These are phyloP conservation scores for Styphnolobium japonicum DNA, from an alignment of 306 rosid genomes.

Conservation along the genomic window DNA sequence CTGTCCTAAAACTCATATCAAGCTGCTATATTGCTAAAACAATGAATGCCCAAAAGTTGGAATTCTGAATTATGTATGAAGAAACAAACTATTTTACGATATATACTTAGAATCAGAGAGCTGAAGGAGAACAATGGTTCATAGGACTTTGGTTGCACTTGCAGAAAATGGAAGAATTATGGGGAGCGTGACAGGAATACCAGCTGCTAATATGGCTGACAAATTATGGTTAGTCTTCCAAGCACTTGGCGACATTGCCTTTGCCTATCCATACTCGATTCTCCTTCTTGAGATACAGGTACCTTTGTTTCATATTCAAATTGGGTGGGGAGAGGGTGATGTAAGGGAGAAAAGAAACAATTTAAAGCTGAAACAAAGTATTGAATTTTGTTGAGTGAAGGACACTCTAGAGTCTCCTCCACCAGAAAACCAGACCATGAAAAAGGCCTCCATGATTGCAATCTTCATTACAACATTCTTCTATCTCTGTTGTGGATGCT, in stretches of 20 bases:
- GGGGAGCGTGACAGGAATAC: constrained; percentile 67
- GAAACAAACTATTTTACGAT: background rate
- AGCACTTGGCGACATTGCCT: constrained; percentile 84
- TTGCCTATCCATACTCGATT: constrained; percentile 75
- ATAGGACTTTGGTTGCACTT: constrained; percentile 10
- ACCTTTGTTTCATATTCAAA: constrained; percentile 6
- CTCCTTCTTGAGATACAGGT: constrained; percentile 86
- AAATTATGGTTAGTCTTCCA: constrained; percentile 67
- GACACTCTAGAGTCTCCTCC: constrained; percentile 87
- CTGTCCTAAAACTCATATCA: background rate
- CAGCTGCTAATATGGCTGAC: constrained; percentile 36
- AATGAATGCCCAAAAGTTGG: background rate
- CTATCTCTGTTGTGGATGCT: constrained; percentile 89
- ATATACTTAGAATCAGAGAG: background rate
- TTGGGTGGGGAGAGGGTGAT: background rate
- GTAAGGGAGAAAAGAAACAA: background rate
- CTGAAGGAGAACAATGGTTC: background rate
- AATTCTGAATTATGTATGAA: background rate
- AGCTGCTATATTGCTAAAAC: background rate
- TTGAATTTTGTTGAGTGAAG: constrained; percentile 37
- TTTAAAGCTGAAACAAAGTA: constrained; percentile 4
- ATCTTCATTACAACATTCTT: constrained; percentile 74
- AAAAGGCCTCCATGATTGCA: constrained; percentile 65
- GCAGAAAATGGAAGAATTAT: constrained; percentile 72
- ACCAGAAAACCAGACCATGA: constrained; percentile 80